A percentile compares a stretch with the other conserved stretches of the same genome.
Evolutionary conservation across 257 asterid genomes (phyloP).

Genomic region (Catharanthus roseus): DNA sequence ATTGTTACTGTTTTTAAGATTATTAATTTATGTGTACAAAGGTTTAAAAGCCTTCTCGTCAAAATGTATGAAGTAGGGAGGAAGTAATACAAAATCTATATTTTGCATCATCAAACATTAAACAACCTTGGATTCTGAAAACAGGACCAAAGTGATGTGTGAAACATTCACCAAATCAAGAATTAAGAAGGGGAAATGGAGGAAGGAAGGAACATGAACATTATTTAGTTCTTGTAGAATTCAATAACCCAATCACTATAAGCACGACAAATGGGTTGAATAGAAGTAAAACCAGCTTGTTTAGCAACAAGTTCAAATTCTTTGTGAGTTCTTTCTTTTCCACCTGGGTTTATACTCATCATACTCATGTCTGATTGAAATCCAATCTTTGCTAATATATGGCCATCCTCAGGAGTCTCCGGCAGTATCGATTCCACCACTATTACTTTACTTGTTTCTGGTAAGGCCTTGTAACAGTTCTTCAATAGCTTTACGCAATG

Average conservation of each 20-base stretch:
- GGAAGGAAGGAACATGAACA: too few species aligned
- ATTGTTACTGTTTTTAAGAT: too few species aligned
- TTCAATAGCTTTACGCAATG: slow-evolving; percentile 19
- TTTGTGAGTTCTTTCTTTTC: slow-evolving; percentile 23
- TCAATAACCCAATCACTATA: slow-evolving; percentile 26
- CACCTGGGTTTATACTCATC: slow-evolving; percentile 24
- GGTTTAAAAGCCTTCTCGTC: too few species aligned
- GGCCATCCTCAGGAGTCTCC: slow-evolving; percentile 12
- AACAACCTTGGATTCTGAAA: too few species aligned
- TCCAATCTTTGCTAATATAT: slow-evolving; percentile 4
- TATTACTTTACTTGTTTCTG: slow-evolving; percentile 21
- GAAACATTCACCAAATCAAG: too few species aligned
- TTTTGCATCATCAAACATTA: too few species aligned
- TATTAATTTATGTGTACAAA: too few species aligned
- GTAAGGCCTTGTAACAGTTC: slow-evolving; percentile 21
- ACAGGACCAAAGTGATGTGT: too few species aligned
- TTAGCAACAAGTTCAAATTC: slow-evolving; percentile 22
- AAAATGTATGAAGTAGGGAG: too few species aligned
- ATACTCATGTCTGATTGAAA: slow-evolving; percentile 14
- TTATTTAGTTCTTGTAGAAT: slow-evolving; percentile 14
- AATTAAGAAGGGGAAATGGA: too few species aligned
- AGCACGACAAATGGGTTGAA: slow-evolving; percentile 8
- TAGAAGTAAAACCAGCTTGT: slow-evolving; percentile 17
- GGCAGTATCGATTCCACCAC: not conserved
- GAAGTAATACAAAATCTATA: too few species aligned